A percentile compares a stretch with the other conserved stretches of the same genome.
phyloP scores from a whole-genome alignment of 768 basidiomycete genomes.

The Sporobolomyces roseus region DNA sequence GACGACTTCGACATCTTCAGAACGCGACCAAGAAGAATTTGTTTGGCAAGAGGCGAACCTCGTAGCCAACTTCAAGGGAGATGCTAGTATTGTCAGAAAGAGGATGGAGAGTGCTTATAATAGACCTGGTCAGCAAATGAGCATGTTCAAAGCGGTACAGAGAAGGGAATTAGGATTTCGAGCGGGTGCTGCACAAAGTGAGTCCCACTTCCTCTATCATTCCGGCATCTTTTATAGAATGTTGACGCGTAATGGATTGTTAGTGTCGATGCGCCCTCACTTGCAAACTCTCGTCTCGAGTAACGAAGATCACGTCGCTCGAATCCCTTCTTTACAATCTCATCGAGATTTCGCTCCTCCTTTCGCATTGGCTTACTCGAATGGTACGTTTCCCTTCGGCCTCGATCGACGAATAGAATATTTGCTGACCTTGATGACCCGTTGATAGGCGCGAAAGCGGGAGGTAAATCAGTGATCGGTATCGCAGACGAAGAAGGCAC shows the following conservation, averaged over 20 bases:
- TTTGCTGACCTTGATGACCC: neutral
- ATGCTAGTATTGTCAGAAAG: neutral
- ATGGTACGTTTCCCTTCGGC: conserved; percentile 25
- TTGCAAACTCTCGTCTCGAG: conserved; percentile 34
- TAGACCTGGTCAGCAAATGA: conserved; percentile 15
- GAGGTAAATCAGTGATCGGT: conserved; percentile 41
- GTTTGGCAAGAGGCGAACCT: conserved; percentile 2
- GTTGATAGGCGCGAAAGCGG: conserved; percentile 35
- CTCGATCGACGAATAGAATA: neutral
- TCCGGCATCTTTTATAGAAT: neutral
- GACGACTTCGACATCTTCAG: neutral
- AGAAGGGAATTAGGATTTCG: conserved; percentile 22
- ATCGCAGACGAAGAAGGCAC: conserved; percentile 45
- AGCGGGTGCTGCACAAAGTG: neutral
- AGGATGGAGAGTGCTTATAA: neutral
- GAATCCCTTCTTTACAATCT: conserved; percentile 26
- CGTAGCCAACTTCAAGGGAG: neutral
- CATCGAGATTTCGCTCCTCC: conserved; percentile 43
- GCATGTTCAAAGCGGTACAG: conserved; percentile 19
- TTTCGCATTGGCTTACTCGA: conserved; percentile 43
- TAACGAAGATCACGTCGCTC: conserved; percentile 39
- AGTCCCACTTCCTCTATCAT: neutral
- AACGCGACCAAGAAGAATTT: conserved; percentile 3
- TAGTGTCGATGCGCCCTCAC: conserved; percentile 34
- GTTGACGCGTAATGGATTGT: fast-evolving